Evolutionary conservation across 177 flowering plant species (phyloP).

Genomic region (Vitis hybrid): DNA sequence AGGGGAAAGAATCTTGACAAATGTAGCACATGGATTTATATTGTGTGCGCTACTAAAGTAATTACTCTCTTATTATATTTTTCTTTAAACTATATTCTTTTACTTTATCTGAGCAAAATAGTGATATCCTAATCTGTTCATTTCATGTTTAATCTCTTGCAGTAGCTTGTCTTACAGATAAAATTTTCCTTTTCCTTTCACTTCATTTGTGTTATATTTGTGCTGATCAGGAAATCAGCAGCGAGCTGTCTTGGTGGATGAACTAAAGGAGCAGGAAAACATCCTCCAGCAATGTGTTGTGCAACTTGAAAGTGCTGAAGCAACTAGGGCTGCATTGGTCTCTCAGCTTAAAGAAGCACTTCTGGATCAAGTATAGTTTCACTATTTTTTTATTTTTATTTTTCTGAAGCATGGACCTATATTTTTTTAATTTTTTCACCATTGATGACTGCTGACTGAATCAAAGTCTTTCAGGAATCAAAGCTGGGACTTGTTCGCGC

Average conservation of each 20-base stretch:
- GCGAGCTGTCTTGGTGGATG: slow-evolving; percentile 42
- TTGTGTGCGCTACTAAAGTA: no score
- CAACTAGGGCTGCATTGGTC: slow-evolving; percentile 53
- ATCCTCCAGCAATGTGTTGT: slow-evolving; percentile 47
- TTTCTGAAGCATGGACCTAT: not conserved
- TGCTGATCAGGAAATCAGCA: slow-evolving; percentile 47
- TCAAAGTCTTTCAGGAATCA: slow-evolving; percentile 54
- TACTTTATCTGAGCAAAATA: no score
- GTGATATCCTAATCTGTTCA: no score
- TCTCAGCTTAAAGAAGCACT: slow-evolving; percentile 73
- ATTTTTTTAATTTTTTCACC: not conserved
- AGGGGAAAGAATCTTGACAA: no score
- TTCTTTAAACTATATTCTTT: no score
- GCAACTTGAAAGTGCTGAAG: slow-evolving; percentile 61
- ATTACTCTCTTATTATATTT: no score
- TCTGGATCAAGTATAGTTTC: slow-evolving; percentile 62
- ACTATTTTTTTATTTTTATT: not conserved
- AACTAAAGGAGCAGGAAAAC: slow-evolving; percentile 67
- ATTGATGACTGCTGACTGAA: slow-evolving; percentile 6
- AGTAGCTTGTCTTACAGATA: not conserved
- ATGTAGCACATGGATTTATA: no score
- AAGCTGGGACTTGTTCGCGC: slow-evolving; percentile 55
- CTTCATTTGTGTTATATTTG: not conserved
- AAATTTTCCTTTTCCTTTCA: not conserved
- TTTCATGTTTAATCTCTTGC: not conserved